Evolutionary conservation across 2,329 filamentous ascomycete species (phyloP).

Genomic region (Fusarium agapanthi): DNA sequence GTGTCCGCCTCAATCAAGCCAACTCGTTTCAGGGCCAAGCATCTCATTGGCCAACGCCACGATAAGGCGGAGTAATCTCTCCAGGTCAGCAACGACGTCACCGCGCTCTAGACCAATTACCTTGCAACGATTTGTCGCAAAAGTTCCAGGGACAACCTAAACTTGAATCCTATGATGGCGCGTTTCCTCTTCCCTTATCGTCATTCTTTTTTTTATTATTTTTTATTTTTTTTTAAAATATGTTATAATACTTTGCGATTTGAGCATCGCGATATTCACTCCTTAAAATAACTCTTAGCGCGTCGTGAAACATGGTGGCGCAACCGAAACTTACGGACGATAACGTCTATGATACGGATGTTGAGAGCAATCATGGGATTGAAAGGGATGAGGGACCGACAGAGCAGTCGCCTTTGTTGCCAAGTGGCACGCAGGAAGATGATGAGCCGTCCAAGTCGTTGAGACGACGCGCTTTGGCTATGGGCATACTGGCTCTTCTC

Average conservation of each 20-base stretch:
- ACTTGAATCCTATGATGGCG: conserved; percentile 1
- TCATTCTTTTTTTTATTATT: conserved; percentile 1
- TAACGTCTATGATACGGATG: conserved; percentile 2
- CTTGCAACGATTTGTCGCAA: conserved; percentile 3
- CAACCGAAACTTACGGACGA: not conserved
- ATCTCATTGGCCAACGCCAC: not conserved
- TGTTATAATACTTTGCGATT: not conserved
- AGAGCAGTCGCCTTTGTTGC: conserved; percentile 37
- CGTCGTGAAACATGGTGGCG: not conserved
- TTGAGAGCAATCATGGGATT: conserved; percentile 14
- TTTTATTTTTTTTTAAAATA: too few species aligned
- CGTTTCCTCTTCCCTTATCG: not conserved
- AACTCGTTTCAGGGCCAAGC: not conserved
- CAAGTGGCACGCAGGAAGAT: conserved; percentile 19
- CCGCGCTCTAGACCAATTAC: conserved; percentile 6
- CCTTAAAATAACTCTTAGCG: not conserved
- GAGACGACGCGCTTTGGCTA: conserved; percentile 43
- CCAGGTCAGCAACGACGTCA: conserved; percentile 21
- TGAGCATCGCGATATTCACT: not conserved
- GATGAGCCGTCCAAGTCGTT: conserved; percentile 40
- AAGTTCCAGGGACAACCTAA: conserved; percentile 26
- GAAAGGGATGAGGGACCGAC: not conserved
- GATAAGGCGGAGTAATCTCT: conserved; percentile 16
- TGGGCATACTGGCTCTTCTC: conserved; percentile 52
- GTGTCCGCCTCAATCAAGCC: conserved; percentile 8